Evolutionary conservation across 2,329 filamentous ascomycete genomes (phyloP), one percentile per base, ranked within the genome.

Genomic region (Laburnicola sp.): DNA sequence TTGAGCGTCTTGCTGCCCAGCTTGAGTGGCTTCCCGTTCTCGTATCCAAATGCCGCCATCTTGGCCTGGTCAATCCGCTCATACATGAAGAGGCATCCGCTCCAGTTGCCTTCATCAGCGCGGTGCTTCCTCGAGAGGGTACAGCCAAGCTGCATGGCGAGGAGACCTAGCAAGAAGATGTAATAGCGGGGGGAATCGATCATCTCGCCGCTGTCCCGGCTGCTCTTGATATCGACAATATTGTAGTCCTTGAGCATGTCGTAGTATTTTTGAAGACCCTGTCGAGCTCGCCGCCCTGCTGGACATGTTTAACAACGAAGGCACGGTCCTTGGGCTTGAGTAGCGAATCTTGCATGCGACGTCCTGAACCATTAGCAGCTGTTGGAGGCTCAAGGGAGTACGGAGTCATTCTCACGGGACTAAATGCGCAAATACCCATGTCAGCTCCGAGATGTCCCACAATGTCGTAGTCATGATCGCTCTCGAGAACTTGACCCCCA

Each of bases 401-500:
- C 27, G 30, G 9, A 30, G n/a, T 9, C 30, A 32, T 11, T 31
- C 36, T 30, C 7, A 47, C 44, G 9, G 16, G 26, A 23, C 28
- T 42, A 28, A 25, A 48, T 21, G 39, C 22, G 34, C 26, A 11
- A 5, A 56, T 23, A 16, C 42, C 49, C 36, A 48, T 38, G 11
- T 56, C 53, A 2, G 26, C 39, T 2, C 35, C 38, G 6, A 52
- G 45, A 4, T 50, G 36, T 9, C 23, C 40, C 2, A 47, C 42
- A n/a, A 56, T 45, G 8, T 50, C 49, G 31, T 52, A 50, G 27
- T 56, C 49, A 21, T 50, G 47, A 25, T 52, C 46, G 21, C 39
- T 27, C 30, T 55, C 48, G 30, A 52, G 41, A 55, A 48, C 9
- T 39, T 25, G 27, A 39, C 16, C 53, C 53, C 52, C 49, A 55